Evolutionary conservation across 2,329 filamentous ascomycete genomes (phyloP).

Genomic region (Colletotrichum falcatum): DNA sequence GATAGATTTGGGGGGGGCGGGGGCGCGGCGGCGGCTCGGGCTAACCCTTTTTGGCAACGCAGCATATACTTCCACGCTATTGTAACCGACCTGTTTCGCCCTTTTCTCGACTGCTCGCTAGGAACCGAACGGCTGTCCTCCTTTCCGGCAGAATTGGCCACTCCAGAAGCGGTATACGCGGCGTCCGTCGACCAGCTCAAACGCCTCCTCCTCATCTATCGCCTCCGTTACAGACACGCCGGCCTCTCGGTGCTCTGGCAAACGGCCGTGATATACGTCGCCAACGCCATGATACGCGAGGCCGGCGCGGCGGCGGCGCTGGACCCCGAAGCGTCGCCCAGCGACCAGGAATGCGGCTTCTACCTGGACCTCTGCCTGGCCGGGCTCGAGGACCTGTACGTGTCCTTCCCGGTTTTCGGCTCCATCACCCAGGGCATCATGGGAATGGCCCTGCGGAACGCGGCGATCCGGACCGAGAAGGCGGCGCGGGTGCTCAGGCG

Average conservation of each 20-base stretch:
- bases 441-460: slow-evolving; percentile 17
- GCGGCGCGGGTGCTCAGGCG: neutral
- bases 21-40: no score
- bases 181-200: slow-evolving; percentile 26
- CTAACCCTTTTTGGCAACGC: neutral
- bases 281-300: slow-evolving; percentile 23
- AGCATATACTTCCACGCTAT: slow-evolving; percentile 33
- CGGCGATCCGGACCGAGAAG: neutral
- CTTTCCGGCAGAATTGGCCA: slow-evolving; percentile 10
- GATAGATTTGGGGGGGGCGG: no score
- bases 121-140: neutral
- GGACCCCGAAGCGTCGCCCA: neutral
- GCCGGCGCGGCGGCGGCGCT: neutral
- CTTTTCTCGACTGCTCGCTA: neutral
- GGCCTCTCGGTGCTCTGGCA: slow-evolving; percentile 23
- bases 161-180: slow-evolving; percentile 13
- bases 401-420: slow-evolving; percentile 6
- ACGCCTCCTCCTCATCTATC: slow-evolving; percentile 14
- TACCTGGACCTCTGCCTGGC: neutral
- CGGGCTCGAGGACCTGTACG: neutral
- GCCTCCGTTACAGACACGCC: neutral
- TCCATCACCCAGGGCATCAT: slow-evolving; percentile 17
- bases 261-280: slow-evolving; percentile 18
- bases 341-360: slow-evolving; percentile 1
- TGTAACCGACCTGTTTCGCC: slow-evolving; percentile 21